Conservation (phyloP, 2,329 filamentous ascomycete species). For the Chaetomiaceae sp. region DNA sequence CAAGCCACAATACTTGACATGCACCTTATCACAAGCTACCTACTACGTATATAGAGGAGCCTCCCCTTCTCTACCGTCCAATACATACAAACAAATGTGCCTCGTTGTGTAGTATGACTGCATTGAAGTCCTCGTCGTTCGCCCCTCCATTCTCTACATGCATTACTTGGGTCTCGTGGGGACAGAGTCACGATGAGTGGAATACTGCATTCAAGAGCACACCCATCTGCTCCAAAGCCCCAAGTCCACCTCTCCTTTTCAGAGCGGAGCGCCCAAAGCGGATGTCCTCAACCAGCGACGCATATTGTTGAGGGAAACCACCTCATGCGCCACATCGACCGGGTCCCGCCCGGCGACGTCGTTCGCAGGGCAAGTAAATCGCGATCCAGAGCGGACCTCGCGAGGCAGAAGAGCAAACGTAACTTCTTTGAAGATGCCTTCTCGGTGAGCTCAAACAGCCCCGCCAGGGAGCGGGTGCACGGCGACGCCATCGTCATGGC, state of each 20-base stretch:
- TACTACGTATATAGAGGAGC: no score
- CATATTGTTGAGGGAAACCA: slow-evolving; percentile 36
- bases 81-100: no score
- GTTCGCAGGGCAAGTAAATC: slow-evolving; percentile 30
- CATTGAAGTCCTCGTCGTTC: no score
- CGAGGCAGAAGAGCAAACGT: slow-evolving; percentile 33
- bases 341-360: slow-evolving; percentile 38
- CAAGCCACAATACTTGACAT: not conserved
- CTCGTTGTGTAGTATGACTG: no score
- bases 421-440: slow-evolving; percentile 46
- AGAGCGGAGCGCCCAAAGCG: slow-evolving; percentile 30
- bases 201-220: not conserved
- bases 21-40: not conserved
- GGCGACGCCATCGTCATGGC: slow-evolving; percentile 57
- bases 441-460: slow-evolving; percentile 30
- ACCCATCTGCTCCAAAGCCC: not conserved
- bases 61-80: no score
- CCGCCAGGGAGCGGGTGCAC: slow-evolving; percentile 43
- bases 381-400: slow-evolving; percentile 32
- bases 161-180: no score
- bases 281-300: slow-evolving; percentile 23
- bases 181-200: slow-evolving; percentile 1
- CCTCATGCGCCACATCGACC: slow-evolving; percentile 38
- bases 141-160: no score
- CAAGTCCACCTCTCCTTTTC: slow-evolving; percentile 29